Base-by-base conservation (phyloP, 208 protist genomes). In the Herpetomonas samuelpessoai region DNA sequence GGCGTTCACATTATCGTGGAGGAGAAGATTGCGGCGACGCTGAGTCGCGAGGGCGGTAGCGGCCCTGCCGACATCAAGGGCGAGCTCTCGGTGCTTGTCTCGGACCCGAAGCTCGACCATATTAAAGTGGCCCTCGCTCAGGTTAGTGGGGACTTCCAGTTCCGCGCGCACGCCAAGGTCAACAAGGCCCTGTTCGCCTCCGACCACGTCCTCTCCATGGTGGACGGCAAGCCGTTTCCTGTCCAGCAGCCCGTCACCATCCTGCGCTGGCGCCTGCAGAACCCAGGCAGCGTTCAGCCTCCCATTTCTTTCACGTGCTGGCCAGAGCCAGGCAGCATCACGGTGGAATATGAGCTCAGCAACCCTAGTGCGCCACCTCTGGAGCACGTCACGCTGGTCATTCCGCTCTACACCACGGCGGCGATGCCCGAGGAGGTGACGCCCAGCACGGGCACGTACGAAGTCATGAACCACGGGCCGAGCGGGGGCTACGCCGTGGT, bases 241-340 rank as follows among this genome's bases (percentile, higher is more conserved):
- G 55, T 88, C 28, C 77, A 96, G 59, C 86, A 93, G 65, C 68
- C 81, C 3, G 75, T 93, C 10, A 86, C 86, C 19, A 86, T 93
- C 52, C 59, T 93, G 41, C 85, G 85, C 44, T 93, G 89, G 86
- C 57, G 77, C 25, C 58, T 84, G 21, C 61, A 78, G 28, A 41
- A 73, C 35, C 38, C 30, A 16, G 51, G 41, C 19, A 56, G 41
- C 31, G 50, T 74, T 29, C 66, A 64, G 46, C 59, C 79, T 0
- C 86, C 89, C n/a, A 66, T 96, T 68, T 69, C 57, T 44, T 76
- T 93, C 56, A 83, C 81, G 24, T 96, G 86, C 68, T 93, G 89
- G 88, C 86, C 86, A 3, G 76, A 82, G 70, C 35, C 60, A 10
- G 60, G 65, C 24, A 69, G 80, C 62, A 81, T 91, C 57, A 90